phyloP scores from a whole-genome alignment of 176 grass and related monocot species.

The Paspalum notatum region DNA sequence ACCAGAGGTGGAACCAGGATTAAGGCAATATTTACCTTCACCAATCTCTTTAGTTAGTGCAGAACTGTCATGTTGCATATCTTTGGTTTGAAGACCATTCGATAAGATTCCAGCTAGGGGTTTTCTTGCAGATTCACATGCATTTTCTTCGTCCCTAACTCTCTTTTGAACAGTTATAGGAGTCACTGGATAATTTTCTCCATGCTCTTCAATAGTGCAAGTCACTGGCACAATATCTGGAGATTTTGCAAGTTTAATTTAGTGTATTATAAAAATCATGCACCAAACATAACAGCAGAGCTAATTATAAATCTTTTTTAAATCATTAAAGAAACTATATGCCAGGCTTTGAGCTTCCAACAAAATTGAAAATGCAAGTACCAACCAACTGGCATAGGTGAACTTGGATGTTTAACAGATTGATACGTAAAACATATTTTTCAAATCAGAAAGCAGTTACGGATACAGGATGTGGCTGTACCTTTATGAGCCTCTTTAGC shows the following conservation, averaged over 20 bases:
- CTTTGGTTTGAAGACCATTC: not conserved
- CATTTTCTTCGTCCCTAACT: not conserved
- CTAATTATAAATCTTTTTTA: too few species aligned
- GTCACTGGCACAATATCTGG: not conserved
- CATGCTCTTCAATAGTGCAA: not conserved
- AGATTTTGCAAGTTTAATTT: not conserved
- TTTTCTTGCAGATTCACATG: not conserved
- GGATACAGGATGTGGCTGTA: not conserved
- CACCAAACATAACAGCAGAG: not conserved
- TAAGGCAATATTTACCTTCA: not conserved
- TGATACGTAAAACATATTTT: not conserved
- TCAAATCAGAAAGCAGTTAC: not conserved
- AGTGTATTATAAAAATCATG: not conserved
- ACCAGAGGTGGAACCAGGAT: not conserved
- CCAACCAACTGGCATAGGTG: not conserved
- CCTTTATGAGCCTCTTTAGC: not conserved
- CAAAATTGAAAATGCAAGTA: not conserved
- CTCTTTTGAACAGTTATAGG: conserved; percentile 1
- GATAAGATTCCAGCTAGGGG: not conserved
- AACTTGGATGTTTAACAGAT: not conserved
- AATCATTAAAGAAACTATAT: not conserved
- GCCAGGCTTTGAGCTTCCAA: not conserved
- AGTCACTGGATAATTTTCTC: not conserved
- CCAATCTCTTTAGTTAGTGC: not conserved
- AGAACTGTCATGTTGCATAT: not conserved